phyloP scores from a whole-genome alignment of 177 flowering plant species.

The Vitis hybrid region DNA sequence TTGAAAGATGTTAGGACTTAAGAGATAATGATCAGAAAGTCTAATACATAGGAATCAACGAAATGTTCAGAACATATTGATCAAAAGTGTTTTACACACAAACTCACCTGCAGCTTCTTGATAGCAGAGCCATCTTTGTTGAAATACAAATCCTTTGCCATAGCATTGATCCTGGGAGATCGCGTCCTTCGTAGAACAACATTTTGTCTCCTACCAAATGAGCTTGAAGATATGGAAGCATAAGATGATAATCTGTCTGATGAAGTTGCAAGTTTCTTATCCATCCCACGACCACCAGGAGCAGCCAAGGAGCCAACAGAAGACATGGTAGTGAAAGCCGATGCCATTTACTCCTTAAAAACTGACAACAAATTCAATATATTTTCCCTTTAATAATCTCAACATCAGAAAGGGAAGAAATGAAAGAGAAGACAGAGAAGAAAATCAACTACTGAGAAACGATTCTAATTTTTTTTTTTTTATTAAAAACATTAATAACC shows the following conservation, averaged over 20 bases:
- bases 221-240: slow-evolving; percentile 52
- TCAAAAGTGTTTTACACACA: background rate
- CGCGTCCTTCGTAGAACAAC: slow-evolving; percentile 31
- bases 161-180: slow-evolving; percentile 53
- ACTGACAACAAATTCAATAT: slow-evolving; percentile 2
- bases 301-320: slow-evolving; percentile 63
- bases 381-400: background rate
- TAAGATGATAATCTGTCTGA: slow-evolving; percentile 57
- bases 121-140: slow-evolving; percentile 94
- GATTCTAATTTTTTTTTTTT: background rate
- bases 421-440: background rate
- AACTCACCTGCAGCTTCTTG: slow-evolving; percentile 80
- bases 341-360: slow-evolving; percentile 50
- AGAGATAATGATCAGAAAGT: background rate
- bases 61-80: background rate
- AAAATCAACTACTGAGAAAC: background rate
- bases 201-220: slow-evolving; percentile 38
- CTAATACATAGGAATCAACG: background rate
- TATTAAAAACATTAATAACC: background rate
- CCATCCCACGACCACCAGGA: slow-evolving; percentile 31
- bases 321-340: slow-evolving; percentile 60
- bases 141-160: slow-evolving; percentile 92
- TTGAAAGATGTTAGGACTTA: background rate
- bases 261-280: slow-evolving; percentile 38
- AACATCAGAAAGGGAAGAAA: background rate